Evolutionary conservation across 495 filamentous ascomycete genomes (phyloP).

Genomic region (Penicillium argentinense): DNA sequence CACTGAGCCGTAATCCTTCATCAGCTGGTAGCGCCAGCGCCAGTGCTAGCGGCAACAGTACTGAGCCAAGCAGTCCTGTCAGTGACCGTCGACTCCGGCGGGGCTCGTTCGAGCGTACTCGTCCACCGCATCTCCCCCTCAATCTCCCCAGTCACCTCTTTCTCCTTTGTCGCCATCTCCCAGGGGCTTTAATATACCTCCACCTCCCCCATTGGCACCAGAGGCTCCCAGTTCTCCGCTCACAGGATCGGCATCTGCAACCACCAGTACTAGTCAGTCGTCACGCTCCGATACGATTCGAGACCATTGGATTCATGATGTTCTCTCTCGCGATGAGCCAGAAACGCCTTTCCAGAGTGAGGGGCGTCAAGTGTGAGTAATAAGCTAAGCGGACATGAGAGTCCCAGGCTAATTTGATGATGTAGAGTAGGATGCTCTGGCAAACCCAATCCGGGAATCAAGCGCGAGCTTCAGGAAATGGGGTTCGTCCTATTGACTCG

Average conservation of each 20-base stretch:
- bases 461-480: conserved; percentile 34
- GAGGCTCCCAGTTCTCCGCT: conserved; percentile 43
- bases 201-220: conserved; percentile 39
- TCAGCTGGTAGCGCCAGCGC: conserved; percentile 30
- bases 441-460: conserved; percentile 36
- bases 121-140: conserved; percentile 27
- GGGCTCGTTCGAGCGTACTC: conserved; percentile 41
- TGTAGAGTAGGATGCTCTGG: conserved; percentile 51
- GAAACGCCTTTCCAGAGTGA: conserved; percentile 37
- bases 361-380: conserved; percentile 44
- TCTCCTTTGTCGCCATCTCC: conserved; percentile 36
- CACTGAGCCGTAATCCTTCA: conserved; percentile 30
- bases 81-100: conserved; percentile 33
- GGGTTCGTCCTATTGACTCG: conserved; percentile 44
- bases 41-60: neutral
- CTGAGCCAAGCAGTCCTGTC: conserved; percentile 29
- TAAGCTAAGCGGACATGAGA: neutral
- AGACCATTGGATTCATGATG: conserved; percentile 54
- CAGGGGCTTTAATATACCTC: conserved; percentile 29
- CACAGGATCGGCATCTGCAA: conserved; percentile 33
- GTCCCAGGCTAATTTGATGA: neutral
- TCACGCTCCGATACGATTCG: conserved; percentile 24
- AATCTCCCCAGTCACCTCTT: no score
- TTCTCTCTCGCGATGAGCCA: conserved; percentile 44
- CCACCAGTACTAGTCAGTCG: conserved; percentile 35